Conservation (phyloP, 2,329 filamentous ascomycete species). For the Xylariales sp. region DNA sequence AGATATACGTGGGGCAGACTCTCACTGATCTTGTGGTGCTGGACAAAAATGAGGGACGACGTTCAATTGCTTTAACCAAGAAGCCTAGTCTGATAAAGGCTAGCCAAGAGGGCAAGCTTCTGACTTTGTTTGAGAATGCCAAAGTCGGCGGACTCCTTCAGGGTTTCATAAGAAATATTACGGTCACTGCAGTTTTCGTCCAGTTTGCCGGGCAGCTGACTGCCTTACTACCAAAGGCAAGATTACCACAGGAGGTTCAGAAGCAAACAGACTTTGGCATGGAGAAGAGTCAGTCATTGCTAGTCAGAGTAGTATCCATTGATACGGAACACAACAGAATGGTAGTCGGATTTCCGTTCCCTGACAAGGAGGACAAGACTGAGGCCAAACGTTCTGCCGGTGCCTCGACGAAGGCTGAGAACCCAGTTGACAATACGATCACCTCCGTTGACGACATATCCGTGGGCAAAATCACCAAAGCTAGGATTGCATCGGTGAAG, state of each 20-base stretch:
- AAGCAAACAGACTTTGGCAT: constrained; percentile 72
- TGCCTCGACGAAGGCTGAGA: constrained; percentile 33
- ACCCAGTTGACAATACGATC: constrained; percentile 58
- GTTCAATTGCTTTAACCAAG: constrained; percentile 70
- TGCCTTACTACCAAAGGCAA: constrained; percentile 74
- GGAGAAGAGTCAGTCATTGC: constrained; percentile 69
- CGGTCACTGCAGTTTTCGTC: constrained; percentile 76
- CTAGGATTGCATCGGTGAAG: constrained; percentile 77
- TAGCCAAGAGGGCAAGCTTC: constrained; percentile 64
- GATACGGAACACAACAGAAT: constrained; percentile 69
- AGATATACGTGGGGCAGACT: constrained; percentile 78
- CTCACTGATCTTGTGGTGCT: constrained; percentile 78
- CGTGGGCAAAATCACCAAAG: constrained; percentile 70
- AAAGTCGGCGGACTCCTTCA: constrained; percentile 63
- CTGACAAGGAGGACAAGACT: constrained; percentile 39
- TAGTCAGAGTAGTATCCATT: constrained; percentile 66
- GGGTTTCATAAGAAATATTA: constrained; percentile 84
- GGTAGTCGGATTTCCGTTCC: constrained; percentile 43
- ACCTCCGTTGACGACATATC: constrained; percentile 66
- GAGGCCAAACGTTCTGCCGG: constrained; percentile 29
- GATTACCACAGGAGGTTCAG: constrained; percentile 67
- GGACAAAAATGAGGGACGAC: constrained; percentile 76
- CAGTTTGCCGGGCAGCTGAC: constrained; percentile 76
- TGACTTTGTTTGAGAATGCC: constrained; percentile 68
- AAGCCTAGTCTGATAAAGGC: constrained; percentile 80